Base-by-base conservation (phyloP, 2,329 filamentous ascomycete species). In the Talaromyces amestolkiae region DNA sequence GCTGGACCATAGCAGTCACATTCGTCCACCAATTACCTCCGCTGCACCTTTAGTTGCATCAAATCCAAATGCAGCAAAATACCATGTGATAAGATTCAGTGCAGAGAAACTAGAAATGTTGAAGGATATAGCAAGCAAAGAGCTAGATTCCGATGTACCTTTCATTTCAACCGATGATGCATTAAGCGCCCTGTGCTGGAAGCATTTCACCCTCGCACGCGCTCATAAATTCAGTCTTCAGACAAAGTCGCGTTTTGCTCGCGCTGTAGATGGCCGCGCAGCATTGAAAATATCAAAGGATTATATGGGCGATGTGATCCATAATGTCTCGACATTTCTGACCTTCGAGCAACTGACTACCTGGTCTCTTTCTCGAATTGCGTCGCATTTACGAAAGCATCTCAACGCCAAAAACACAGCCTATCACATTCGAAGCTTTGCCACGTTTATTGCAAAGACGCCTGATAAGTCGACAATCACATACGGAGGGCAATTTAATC, bases 1-100 rank as follows among this genome's bases (percentile, higher is more conserved):
- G 77, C 63, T 76, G 70, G 58, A 69, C 74, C 31, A 69, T 74
- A 37, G 75, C 75, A 56, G 73, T 70, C 54, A 73, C 67, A 15
- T 72, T 69, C 13, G 69, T 70, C 27, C 67, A 71, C 56, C 71
- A 71, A 41, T 68, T 73, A 65, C 65, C 71, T 41, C 66, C 62
- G 13, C 70, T 73, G 6, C 68, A 73, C 17, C 69, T 70, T 6
- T 68, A 39, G 10, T 68, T 65, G 2, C 70, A 73, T 17, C 68
- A 66, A 9, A 69, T 65, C 13, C 59, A 67, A 24, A 63, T 67
- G 10, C 61, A 66, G 64, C 63, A 35, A 69, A 65, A 27, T 70
- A 68, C 66, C 65, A 68, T 9, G 69, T 72, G 56, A 70, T 75
- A 51, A 65, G 69, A 3, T 71, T 74, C 60, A 62, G 24, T 15